Evolutionary conservation across 495 filamentous ascomycete genomes (phyloP).

Genomic region (Lichina pygmaea): DNA sequence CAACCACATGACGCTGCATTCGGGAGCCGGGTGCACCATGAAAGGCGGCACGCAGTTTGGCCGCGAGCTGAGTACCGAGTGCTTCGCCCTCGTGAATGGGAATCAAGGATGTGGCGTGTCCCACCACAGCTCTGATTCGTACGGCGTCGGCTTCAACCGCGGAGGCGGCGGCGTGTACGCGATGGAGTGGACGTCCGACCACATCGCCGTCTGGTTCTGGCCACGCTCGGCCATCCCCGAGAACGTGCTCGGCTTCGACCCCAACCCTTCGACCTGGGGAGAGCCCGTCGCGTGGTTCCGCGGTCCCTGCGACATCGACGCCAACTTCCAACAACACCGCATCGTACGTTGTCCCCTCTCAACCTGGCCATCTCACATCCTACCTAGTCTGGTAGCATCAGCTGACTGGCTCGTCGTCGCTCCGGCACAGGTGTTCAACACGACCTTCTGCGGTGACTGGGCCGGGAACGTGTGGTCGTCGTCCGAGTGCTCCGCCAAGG

Average conservation of each 20-base stretch:
- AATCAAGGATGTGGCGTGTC: slow-evolving; percentile 6
- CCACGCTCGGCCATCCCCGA: slow-evolving; percentile 29
- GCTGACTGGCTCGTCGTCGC: neutral
- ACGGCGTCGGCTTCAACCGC: slow-evolving; percentile 46
- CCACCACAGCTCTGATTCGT: slow-evolving; percentile 22
- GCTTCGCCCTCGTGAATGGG: slow-evolving; percentile 6
- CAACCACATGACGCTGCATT: slow-evolving; percentile 57
- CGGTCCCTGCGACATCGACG: slow-evolving; percentile 35
- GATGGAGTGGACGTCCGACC: slow-evolving; percentile 39
- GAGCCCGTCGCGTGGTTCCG: slow-evolving; percentile 36
- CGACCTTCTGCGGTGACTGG: slow-evolving; percentile 76
- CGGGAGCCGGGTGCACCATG: slow-evolving; percentile 32
- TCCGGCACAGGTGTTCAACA: slow-evolving; percentile 30
- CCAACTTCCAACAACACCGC: slow-evolving; percentile 39
- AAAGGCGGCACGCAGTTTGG: slow-evolving; percentile 21
- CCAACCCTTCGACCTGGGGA: slow-evolving; percentile 38
- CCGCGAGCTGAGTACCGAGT: slow-evolving; percentile 30
- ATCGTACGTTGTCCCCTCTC: slow-evolving; percentile 16
- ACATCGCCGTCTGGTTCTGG: slow-evolving; percentile 60
- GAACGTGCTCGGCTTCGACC: slow-evolving; percentile 26
- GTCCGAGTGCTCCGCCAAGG: neutral
- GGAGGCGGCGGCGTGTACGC: slow-evolving; percentile 51
- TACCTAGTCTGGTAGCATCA: neutral
- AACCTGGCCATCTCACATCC: neutral
- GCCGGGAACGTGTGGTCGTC: slow-evolving; percentile 33